Conservation (phyloP, 345 rosid genomes). For the Acer saccharum region DNA sequence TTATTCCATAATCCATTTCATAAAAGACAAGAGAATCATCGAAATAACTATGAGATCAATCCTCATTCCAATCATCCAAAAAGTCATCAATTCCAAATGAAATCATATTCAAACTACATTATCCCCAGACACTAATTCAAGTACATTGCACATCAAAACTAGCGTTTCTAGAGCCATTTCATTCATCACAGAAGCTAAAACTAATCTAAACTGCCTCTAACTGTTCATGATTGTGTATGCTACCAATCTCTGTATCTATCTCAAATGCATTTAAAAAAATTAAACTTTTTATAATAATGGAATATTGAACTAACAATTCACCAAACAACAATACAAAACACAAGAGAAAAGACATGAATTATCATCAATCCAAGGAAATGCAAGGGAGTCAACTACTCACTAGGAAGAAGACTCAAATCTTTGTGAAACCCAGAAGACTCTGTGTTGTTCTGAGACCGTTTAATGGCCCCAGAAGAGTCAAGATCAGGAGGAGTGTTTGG, state of each 20-base stretch:
- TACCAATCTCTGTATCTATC: constrained; percentile 8
- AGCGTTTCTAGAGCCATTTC: not conserved
- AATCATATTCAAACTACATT: not conserved
- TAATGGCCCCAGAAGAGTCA: constrained; percentile 48
- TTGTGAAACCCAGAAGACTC: constrained; percentile 48
- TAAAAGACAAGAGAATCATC: not conserved
- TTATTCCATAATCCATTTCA: not conserved
- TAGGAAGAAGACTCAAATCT: constrained; percentile 84
- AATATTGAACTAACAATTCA: not conserved
- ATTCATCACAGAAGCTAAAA: constrained; percentile 1
- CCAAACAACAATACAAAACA: constrained; percentile 11
- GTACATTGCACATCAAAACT: not conserved
- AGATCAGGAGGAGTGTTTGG: constrained; percentile 37
- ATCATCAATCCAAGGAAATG: not conserved
- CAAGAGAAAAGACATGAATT: not conserved
- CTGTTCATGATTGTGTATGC: constrained; percentile 13
- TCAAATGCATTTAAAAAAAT: not conserved
- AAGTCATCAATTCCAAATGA: not conserved
- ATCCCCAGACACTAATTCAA: not conserved
- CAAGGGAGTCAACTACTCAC: constrained; percentile 61
- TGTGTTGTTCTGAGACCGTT: constrained; percentile 30
- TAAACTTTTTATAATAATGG: not conserved
- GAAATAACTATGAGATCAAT: not conserved
- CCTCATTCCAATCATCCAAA: not conserved
- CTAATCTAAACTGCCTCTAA: constrained; percentile 20